Base-by-base conservation (phyloP, 345 rosid species). In the Gossypium sturtianum region DNA sequence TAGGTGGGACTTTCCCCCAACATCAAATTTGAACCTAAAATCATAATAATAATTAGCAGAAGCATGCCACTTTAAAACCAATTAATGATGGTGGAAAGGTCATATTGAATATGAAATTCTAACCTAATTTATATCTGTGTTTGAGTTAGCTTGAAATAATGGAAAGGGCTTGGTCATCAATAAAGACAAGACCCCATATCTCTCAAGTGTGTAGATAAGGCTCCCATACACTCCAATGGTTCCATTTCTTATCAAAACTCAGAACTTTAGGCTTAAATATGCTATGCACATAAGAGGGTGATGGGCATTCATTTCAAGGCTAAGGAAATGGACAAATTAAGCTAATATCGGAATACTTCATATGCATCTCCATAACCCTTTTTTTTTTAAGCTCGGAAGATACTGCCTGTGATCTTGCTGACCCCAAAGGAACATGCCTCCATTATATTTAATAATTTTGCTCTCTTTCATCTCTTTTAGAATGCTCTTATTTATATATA, bases 331-430 rank as follows among this genome's bases (percentile, higher is more conserved):
- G 80, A 79, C 80, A 74, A 79, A 58, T 9, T n/a, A 54, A 74
- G 34, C 60, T 61, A 22, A 67, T 79, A 78, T 79, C 67, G 83
- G 84, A 78, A 53, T 75, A 67, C 2, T 76, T 78, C 77, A 75
- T 73, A 74, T 79, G 65, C 80, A 80, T 73, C 56, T 66, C 74
- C 79, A 62, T 73, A 48, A 66, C 85, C 78, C 67, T 69, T 79
- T 80, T 49, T 74, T 82, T 64, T 77, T 72, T 45, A 74, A 22
- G 71, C 73, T 74, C 38, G 45, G 77, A 66, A 84, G 80, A 86
- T 79, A 81, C 72, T 78, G 81, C 83, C 81, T 73, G 67, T 78
- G 87, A 82, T 79, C 82, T 84, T 84, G 80, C 85, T 83, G 80
- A 85, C 82, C 87, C 86, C 80, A 57, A 77, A 74, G 80, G 81